Base-by-base conservation (phyloP, 1,139 yeast species). In the Kodamaea fungicola region DNA sequence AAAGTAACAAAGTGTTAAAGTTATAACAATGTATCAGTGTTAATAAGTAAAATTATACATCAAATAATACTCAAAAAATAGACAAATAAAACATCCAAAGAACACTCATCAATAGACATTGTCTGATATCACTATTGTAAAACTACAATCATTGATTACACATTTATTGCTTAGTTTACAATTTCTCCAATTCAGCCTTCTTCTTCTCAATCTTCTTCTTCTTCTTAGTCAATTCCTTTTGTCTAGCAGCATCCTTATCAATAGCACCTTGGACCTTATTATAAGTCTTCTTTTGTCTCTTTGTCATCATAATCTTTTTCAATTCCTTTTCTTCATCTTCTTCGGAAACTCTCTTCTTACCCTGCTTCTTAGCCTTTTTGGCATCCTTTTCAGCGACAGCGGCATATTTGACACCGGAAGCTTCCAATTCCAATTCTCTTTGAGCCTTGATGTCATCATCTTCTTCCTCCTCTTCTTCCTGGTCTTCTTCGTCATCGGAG, bases 241-340 rank as follows among this genome's bases (percentile, higher is more conserved):
- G 79, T 64, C 94, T 80, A 42, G 76, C 76, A 57, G 86, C 92
- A 67, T 88, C 86, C 76, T 87, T 82, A 42, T 84, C 83, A 54
- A 85, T 80, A 42, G 96, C 94, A 59, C 88, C 83, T 71, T 88
- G 94, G 95, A 92, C 87, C 82, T 87, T 87, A 71, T 85, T 84
- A 74, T 92, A 92, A 51, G 90, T 75, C 66, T 87, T 88, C 74
- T 90, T 85, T 69, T 92, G 96, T 65, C 90, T 92, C 71, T 89
- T 90, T 51, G 94, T 78, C 97, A 92, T 90, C 98, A 92, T 92
- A 59, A 89, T 88, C 78, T 80, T 83, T 69, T 83, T 85, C 65
- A 88, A 75, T 50, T 87, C 95, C 66, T 85, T 84, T 57, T 83
- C 95, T 65, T 85, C 95, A 42, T 80, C 84, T 46, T 76, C 88